Evolutionary conservation across 2,329 filamentous ascomycete genomes (phyloP).

Genomic region (Didymella lethalis): DNA sequence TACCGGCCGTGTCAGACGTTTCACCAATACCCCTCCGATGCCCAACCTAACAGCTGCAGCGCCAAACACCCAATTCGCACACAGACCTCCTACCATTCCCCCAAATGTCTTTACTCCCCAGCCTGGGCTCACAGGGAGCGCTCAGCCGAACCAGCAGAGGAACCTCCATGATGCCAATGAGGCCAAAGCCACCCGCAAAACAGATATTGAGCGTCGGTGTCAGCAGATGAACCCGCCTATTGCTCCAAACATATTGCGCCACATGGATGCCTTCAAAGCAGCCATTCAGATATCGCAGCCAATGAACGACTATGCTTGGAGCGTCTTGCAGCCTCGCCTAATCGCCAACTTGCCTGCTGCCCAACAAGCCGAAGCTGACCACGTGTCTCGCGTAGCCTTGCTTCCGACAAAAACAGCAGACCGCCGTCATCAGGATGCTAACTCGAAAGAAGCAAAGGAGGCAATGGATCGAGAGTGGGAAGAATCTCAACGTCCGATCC

Average conservation of each 20-base stretch:
- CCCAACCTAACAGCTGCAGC: conserved; percentile 45
- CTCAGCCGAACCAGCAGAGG: conserved; percentile 52
- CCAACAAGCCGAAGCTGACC: conserved; percentile 63
- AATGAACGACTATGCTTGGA: conserved; percentile 74
- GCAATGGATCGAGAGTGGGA: conserved; percentile 75
- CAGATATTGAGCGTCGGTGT: conserved; percentile 76
- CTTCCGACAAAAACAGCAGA: conserved; percentile 58
- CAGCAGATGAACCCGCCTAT: conserved; percentile 72
- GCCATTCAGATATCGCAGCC: conserved; percentile 74
- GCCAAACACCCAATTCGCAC: conserved; percentile 37
- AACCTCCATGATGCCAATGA: conserved; percentile 70
- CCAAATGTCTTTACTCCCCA: conserved; percentile 46
- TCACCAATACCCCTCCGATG: conserved; percentile 32
- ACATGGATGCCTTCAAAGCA: conserved; percentile 77
- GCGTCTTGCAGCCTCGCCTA: conserved; percentile 71
- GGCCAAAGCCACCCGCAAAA: conserved; percentile 68
- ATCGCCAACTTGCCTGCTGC: conserved; percentile 70
- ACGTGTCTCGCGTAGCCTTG: conserved; percentile 57
- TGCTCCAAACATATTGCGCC: conserved; percentile 66
- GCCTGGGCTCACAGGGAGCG: conserved; percentile 31
- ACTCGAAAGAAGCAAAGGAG: conserved; percentile 63
- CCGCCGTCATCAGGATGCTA: conserved; percentile 57
- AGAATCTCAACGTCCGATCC: conserved; percentile 71
- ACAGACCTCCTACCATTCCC: conserved; percentile 46
- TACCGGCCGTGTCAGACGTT: conserved; percentile 26